Base-by-base conservation (phyloP, 2,329 filamentous ascomycete genomes). In the Penicillium sp. region DNA sequence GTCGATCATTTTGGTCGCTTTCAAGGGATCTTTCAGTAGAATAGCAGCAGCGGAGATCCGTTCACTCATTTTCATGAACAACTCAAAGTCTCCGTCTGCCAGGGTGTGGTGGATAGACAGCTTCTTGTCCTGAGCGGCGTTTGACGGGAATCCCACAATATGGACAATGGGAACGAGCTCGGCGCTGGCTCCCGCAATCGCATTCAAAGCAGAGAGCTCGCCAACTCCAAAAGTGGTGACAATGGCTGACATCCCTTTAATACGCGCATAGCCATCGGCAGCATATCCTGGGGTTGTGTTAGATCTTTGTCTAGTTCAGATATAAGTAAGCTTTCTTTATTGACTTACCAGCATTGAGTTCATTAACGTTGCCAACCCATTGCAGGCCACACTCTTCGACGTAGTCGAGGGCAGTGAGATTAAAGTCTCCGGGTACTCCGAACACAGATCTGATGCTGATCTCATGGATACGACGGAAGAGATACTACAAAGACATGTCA, bases 181-280 rank as follows among this genome's bases (percentile, higher is more conserved):
- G 0, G 87, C 86, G 73, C 83, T 90, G 46, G 87, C 83, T n/a
- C 88, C 89, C 3, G 88, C 88, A 48, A 90, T 72, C 37, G 85
- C 88, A 66, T 90, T 54, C 3, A 54, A 10, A 2, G 88, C 87
- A 6, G 87, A 89, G 9, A 81, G 68, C 59, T 82, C 79, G 7
- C 79, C 88, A 3, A 91, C 88, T 50, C 89, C 89, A 61, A 91
- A 90, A 1, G 88, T 90, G 39, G 88, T 91, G 64, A 91, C 60
- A 42, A 91, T 75, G 37, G 87, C 87, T 1, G 82, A 82, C 33
- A 90, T 84, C 43, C 87, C 85, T 60, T 86, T 88, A 62, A 89
- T 81, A 59, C 88, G 82, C 54, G 87, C 87, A 69, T 91, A 91
- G 21, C 88, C 88, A 73, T 91, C 88, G 26, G 88, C 87, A 29